Conservation (phyloP, 1,284 basidiomycete species). For the Cryptococcus maquisensis region DNA sequence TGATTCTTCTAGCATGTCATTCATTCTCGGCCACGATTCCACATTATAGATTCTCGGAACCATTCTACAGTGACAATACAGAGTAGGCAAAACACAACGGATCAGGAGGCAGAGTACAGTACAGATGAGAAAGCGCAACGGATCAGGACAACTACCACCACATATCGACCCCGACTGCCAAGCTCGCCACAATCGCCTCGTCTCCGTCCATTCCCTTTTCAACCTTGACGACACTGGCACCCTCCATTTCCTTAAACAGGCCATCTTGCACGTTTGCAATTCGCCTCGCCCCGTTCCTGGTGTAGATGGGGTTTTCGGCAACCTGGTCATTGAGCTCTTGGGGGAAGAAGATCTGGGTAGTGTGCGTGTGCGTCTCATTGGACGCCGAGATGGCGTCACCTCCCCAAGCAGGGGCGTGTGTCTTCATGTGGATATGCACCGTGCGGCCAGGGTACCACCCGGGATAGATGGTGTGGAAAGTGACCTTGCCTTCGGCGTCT, state of each 20-base stretch:
- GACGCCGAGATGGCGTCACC: neutral
- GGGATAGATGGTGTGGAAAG: slow-evolving; percentile 22
- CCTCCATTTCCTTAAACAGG: slow-evolving; percentile 1
- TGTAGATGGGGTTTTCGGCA: slow-evolving; percentile 8
- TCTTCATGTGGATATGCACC: slow-evolving; percentile 26
- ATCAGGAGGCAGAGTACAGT: neutral
- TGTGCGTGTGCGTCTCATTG: slow-evolving; percentile 20
- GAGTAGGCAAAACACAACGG: neutral
- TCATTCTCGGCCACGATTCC: neutral
- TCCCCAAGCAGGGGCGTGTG: slow-evolving; percentile 14
- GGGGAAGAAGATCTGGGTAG: slow-evolving; percentile 24
- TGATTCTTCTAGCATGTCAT: neutral
- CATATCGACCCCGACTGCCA: slow-evolving; percentile 4
- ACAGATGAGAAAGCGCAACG: neutral
- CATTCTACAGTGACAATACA: neutral
- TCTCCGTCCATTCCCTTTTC: neutral
- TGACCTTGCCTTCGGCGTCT: slow-evolving; percentile 12
- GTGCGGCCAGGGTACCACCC: slow-evolving; percentile 26
- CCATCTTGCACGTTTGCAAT: slow-evolving; percentile 16
- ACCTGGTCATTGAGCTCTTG: slow-evolving; percentile 40
- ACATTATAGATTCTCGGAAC: neutral
- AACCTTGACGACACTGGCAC: neutral
- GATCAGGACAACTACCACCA: slow-evolving; percentile 6
- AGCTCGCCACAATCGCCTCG: neutral
- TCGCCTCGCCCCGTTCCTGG: slow-evolving; percentile 9